Evolutionary conservation across 2,329 filamentous ascomycete species (phyloP), one percentile per base, ranked within the genome.

Genomic region (Paraphaeosphaeria minitans): DNA sequence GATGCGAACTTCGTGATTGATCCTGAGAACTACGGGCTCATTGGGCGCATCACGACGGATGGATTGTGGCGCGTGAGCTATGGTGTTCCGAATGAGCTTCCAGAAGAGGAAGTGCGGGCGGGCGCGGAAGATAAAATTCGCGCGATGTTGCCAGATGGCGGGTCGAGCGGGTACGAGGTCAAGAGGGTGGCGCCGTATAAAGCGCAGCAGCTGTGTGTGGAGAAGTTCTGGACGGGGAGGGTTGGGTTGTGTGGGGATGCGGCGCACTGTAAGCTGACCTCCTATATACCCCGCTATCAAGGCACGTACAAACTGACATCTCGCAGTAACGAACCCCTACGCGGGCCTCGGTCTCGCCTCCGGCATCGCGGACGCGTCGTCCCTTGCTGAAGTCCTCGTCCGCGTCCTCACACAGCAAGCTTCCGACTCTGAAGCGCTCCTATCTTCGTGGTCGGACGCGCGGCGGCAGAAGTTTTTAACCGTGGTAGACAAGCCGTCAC

Each of bases 1-100:
- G 76, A 77, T 27, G 77, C 74, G 6, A 80, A 80, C 37, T 80
- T 79, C 63, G 67, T 79, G 59, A 67, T 77, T 5, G 77, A 79
- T 50, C 64, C 67, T 0, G 52, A 68, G n/a, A 55, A 78, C 57
- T 79, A 77, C 59, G 76, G 76, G 2, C 64, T 79, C 37, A 69
- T 79, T 19, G 73, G 74, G 0, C 66, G 69, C 1, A 77, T 78
- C 19, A 68, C 68, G 12, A 61, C 71, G 14, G 63, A 68, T 0
- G 75, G 74, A 0, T 58, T 80, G 3, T 81, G 79, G 51, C 33
- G 51, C 9, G 75, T 80, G 1, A 76, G 73, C 6, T 80, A 79
- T 50, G 78, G 79, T 6, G 75, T 77, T 14, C 65, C 74, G 1
- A 60, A 63, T 0, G 70, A 66, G 1, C 54, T 73, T 14, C 71